Conservation (phyloP, 2,329 filamentous ascomycete genomes). For the Cercospora citrullina region DNA sequence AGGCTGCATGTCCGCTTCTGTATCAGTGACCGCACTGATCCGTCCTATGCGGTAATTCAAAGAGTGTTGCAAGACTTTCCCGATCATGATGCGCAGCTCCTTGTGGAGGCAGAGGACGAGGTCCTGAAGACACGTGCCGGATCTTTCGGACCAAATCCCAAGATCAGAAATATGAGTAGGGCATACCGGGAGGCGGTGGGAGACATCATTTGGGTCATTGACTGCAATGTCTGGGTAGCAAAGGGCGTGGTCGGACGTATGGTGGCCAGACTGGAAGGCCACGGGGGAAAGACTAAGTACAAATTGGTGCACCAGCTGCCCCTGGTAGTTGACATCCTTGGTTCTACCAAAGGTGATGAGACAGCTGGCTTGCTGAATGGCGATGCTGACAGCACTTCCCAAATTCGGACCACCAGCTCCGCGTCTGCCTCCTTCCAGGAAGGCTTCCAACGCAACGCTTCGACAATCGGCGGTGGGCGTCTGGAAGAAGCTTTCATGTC, state of each 20-base stretch:
- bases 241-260: slow-evolving; percentile 78
- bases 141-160: slow-evolving; percentile 86
- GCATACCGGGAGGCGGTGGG: slow-evolving; percentile 86
- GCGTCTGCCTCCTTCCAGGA: slow-evolving; percentile 29
- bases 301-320: slow-evolving; percentile 97
- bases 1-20: slow-evolving; percentile 82
- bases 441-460: slow-evolving; percentile 27
- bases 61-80: slow-evolving; percentile 73
- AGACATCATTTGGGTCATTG: slow-evolving; percentile 89
- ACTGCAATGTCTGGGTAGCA: slow-evolving; percentile 94
- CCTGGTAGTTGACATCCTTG: slow-evolving; percentile 71
- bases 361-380: slow-evolving; percentile 28
- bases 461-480: slow-evolving; percentile 65
- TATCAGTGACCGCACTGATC: slow-evolving; percentile 70
- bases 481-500: slow-evolving; percentile 95
- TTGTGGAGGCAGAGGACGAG: slow-evolving; percentile 81
- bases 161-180: slow-evolving; percentile 93
- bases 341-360: slow-evolving; percentile 32
- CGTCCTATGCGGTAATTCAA: slow-evolving; percentile 72
- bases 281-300: slow-evolving; percentile 54
- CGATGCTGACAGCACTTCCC: slow-evolving; percentile 12
- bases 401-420: slow-evolving; percentile 30
- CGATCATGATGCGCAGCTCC: slow-evolving; percentile 66
- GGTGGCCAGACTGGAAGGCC: slow-evolving; percentile 82
- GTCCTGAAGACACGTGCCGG: slow-evolving; percentile 58